phyloP scores from a whole-genome alignment of 192 early-diverging fungal genomes.

The Backusella parvicylindrica region DNA sequence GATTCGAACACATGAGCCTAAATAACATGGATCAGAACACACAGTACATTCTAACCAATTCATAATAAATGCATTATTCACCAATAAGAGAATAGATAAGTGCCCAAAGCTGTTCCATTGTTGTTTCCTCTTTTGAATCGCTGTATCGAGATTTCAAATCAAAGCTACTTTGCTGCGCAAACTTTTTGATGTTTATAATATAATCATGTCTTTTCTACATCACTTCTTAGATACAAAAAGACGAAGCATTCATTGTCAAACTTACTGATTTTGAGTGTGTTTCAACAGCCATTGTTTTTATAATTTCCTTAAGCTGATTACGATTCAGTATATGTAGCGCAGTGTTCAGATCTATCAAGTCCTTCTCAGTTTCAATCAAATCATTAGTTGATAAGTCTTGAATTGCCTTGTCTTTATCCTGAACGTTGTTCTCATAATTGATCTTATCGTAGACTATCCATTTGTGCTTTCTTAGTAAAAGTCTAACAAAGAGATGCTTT shows the following conservation, averaged over 20 bases:
- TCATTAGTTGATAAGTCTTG: neutral
- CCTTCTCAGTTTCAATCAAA: slow-evolving; percentile 8
- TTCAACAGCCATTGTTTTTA: neutral
- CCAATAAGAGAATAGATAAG: neutral
- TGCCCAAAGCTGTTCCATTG: neutral
- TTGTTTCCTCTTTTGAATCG: neutral
- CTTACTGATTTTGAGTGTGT: neutral
- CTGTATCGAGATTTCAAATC: neutral
- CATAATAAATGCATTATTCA: neutral
- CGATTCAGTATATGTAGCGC: slow-evolving; percentile 22
- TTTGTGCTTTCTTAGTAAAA: slow-evolving; percentile 39
- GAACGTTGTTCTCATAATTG: slow-evolving; percentile 12
- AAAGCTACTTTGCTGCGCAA: neutral
- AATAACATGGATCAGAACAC: neutral
- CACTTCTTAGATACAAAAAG: neutral
- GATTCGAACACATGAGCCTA: slow-evolving; percentile 43
- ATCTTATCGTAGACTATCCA: slow-evolving; percentile 32
- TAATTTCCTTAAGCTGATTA: slow-evolving; percentile 33
- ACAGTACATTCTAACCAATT: neutral
- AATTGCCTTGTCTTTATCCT: neutral
- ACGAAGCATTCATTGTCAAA: neutral
- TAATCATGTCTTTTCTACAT: neutral
- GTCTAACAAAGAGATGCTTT: slow-evolving; percentile 40
- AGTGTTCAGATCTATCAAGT: slow-evolving; percentile 13
- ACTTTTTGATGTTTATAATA: neutral